A percentile compares a stretch with the other conserved stretches of the same genome.
Evolutionary conservation across 345 rosid genomes (phyloP).

Genomic region (Noccaea bulbosa): DNA sequence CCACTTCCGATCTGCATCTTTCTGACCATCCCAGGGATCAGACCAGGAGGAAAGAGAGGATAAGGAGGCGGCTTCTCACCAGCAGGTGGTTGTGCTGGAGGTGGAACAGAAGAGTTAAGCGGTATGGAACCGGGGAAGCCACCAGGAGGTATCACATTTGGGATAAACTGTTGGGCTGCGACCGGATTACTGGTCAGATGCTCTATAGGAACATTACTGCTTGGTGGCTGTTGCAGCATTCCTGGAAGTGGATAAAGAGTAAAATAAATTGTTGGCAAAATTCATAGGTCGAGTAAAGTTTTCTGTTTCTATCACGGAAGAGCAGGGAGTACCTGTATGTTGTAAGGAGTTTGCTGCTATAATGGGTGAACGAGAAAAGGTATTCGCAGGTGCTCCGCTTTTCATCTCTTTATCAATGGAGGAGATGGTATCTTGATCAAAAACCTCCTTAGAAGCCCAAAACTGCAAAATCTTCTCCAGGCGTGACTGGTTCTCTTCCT

Average conservation of each 20-base stretch:
- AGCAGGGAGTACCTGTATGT: constrained; percentile 37
- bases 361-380: constrained; percentile 61
- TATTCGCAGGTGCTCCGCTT: constrained; percentile 61
- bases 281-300: constrained; percentile 1
- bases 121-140: constrained; percentile 70
- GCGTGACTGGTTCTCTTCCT: constrained; percentile 84
- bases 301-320: constrained; percentile 6
- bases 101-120: constrained; percentile 59
- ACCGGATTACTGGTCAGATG: constrained; percentile 54
- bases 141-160: constrained; percentile 58
- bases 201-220: constrained; percentile 52
- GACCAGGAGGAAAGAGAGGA: constrained; percentile 97
- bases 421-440: constrained; percentile 80
- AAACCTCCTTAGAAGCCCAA: constrained; percentile 97
- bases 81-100: constrained; percentile 50
- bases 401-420: constrained; percentile 85
- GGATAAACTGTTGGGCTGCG: constrained; percentile 64
- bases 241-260: constrained; percentile 45
- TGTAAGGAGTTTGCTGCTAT: constrained; percentile 54
- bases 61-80: constrained; percentile 85
- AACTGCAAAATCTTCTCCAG: constrained; percentile 91
- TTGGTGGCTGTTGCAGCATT: constrained; percentile 48
- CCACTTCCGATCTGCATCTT: constrained; percentile 99
- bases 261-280: constrained; percentile 17
- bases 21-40: constrained; percentile 98